Percentiles rank a stretch among this genome's conserved stretches.
Conservation (phyloP, 257 asterid genomes). For the Solanum neorickii region DNA sequence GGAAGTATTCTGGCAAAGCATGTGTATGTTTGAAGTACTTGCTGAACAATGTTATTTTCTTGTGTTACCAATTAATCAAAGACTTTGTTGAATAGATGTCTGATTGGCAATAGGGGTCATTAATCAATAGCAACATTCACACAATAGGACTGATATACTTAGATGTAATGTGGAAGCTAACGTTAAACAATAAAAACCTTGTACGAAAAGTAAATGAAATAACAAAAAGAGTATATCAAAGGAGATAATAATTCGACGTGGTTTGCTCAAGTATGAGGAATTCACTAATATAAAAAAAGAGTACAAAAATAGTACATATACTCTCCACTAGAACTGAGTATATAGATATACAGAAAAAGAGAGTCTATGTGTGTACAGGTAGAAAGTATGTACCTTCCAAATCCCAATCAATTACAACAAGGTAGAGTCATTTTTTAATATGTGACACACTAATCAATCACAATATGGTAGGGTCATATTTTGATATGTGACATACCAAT, state of each 20-base stretch:
- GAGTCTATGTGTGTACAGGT: neutral
- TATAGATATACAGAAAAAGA: neutral
- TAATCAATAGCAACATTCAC: neutral
- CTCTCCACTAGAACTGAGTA: neutral
- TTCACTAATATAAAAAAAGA: neutral
- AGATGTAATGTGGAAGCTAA: neutral
- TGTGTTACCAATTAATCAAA: no score
- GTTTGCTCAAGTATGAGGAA: neutral
- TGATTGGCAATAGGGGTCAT: neutral
- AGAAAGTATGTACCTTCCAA: neutral
- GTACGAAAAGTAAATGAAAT: neutral
- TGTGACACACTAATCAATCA: neutral
- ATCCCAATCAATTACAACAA: neutral
- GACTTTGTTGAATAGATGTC: no score
- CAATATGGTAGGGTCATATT: neutral
- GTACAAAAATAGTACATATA: neutral
- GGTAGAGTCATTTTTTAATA: neutral
- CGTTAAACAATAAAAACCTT: neutral
- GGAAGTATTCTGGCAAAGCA: neutral
- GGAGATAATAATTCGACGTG: neutral
- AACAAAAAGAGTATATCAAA: neutral
- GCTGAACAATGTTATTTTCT: no score
- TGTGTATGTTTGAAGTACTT: neutral
- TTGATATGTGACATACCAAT: neutral
- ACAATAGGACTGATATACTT: neutral